Evolutionary conservation across 1,284 basidiomycete genomes (phyloP).

Genomic region (Phenoliferia sp.): DNA sequence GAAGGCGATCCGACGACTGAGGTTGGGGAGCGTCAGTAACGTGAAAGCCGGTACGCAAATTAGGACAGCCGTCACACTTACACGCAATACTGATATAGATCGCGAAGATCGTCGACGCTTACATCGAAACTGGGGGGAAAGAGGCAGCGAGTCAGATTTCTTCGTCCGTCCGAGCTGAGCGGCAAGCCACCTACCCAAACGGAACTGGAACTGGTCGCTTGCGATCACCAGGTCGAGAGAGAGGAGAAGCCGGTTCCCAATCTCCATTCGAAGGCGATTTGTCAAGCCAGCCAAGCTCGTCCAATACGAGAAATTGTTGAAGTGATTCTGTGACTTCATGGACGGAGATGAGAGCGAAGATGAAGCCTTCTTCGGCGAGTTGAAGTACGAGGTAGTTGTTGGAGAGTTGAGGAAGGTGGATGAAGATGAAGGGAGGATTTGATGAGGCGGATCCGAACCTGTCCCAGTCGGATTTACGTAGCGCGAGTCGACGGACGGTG

Average conservation of each 20-base stretch:
- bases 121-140: conserved; percentile 58
- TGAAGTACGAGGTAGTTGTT: conserved; percentile 18
- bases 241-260: conserved; percentile 2
- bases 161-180: neutral
- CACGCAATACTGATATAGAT: conserved; percentile 76
- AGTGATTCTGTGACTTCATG: conserved; percentile 13
- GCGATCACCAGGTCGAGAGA: neutral
- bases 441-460: conserved; percentile 15
- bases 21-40: neutral
- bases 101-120: conserved; percentile 61
- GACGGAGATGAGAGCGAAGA: conserved; percentile 16
- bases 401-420: conserved; percentile 9
- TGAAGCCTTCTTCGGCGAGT: conserved; percentile 17
- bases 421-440: conserved; percentile 12
- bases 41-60: neutral
- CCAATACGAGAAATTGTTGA: conserved; percentile 52
- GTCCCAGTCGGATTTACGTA: conserved; percentile 14
- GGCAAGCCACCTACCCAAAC: neutral
- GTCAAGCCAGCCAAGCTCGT: conserved; percentile 72
- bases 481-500: conserved; percentile 10
- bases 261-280: conserved; percentile 45
- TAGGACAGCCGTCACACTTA: conserved; percentile 40
- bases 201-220: neutral
- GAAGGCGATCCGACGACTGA: conserved; percentile 81
- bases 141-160: conserved; percentile 44